phyloP scores from a whole-genome alignment of 352 stramenopile species.

The Detonula confervacea region DNA sequence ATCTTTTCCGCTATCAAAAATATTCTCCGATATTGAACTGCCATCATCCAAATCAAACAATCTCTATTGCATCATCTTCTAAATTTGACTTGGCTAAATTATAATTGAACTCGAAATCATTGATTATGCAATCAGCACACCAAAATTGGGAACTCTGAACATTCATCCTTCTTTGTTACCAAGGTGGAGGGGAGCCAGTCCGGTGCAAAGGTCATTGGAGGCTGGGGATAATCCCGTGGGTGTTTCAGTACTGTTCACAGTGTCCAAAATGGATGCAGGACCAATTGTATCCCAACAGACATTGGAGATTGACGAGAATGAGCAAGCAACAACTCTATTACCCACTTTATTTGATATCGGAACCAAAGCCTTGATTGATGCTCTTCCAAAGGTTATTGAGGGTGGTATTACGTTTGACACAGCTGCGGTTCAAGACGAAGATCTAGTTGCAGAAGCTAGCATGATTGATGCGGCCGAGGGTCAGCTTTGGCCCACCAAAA shows the following conservation, averaged over 20 bases:
- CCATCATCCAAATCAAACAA: no score
- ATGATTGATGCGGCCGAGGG: constrained; percentile 86
- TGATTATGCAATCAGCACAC: constrained; percentile 50
- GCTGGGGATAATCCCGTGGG: constrained; percentile 86
- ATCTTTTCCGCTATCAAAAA: no score
- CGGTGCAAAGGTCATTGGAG: constrained; percentile 88
- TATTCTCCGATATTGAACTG: no score
- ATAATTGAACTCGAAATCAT: no score
- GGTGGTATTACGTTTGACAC: constrained; percentile 79
- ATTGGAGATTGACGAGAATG: constrained; percentile 75
- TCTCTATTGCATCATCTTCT: no score
- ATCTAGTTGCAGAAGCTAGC: constrained; percentile 71
- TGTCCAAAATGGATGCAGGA: constrained; percentile 89
- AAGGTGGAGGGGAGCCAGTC: constrained; percentile 86
- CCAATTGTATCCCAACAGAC: constrained; percentile 84
- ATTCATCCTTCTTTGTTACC: constrained; percentile 89
- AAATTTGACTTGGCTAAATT: no score
- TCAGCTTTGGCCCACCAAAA: constrained; percentile 73
- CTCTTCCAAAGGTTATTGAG: constrained; percentile 72
- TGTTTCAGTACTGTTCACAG: constrained; percentile 88
- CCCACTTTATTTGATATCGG: constrained; percentile 85
- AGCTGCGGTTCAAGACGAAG: constrained; percentile 81
- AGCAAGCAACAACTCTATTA: constrained; percentile 85
- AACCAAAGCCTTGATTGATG: constrained; percentile 81
- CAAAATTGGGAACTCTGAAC: constrained; percentile 87